Evolutionary conservation across 805 yeast genomes (phyloP).

Genomic region (Starmerella floricola): DNA sequence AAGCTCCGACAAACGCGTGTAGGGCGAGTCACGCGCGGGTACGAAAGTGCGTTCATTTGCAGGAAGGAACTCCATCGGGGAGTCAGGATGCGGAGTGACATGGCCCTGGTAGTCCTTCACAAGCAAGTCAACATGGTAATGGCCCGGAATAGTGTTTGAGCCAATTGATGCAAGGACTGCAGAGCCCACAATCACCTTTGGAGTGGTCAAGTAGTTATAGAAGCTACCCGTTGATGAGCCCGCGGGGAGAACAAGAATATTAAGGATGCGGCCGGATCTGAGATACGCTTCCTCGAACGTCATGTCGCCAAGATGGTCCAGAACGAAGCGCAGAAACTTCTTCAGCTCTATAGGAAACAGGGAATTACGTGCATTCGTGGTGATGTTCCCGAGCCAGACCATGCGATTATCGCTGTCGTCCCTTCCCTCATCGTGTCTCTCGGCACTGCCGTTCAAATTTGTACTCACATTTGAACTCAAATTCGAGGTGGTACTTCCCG

Average conservation of each 20-base stretch:
- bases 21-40: constrained; percentile 50
- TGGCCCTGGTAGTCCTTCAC: constrained; percentile 44
- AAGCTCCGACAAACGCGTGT: constrained; percentile 76
- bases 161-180: constrained; percentile 66
- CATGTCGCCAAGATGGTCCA: constrained; percentile 60
- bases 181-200: constrained; percentile 71
- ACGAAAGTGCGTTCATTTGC: constrained; percentile 34
- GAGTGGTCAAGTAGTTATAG: constrained; percentile 78
- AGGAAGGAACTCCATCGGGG: constrained; percentile 24
- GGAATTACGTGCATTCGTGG: constrained; percentile 61
- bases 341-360: constrained; percentile 82
- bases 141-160: constrained; percentile 40
- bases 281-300: constrained; percentile 91
- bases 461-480: too few relatives aligned
- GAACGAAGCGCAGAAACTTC: constrained; percentile 65
- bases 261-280: constrained; percentile 64
- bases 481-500: too few relatives aligned
- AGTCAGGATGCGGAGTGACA: constrained; percentile 26
- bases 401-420: too few relatives aligned
- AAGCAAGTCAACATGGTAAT: constrained; percentile 48
- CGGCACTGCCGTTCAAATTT: background rate
- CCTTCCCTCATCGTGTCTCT: background rate
- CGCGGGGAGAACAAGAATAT: constrained; percentile 75
- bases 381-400: constrained; percentile 34
- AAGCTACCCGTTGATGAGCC: constrained; percentile 31